Base-by-base conservation (phyloP, 192 early-diverging fungal species). In the Coemansia reversa region DNA sequence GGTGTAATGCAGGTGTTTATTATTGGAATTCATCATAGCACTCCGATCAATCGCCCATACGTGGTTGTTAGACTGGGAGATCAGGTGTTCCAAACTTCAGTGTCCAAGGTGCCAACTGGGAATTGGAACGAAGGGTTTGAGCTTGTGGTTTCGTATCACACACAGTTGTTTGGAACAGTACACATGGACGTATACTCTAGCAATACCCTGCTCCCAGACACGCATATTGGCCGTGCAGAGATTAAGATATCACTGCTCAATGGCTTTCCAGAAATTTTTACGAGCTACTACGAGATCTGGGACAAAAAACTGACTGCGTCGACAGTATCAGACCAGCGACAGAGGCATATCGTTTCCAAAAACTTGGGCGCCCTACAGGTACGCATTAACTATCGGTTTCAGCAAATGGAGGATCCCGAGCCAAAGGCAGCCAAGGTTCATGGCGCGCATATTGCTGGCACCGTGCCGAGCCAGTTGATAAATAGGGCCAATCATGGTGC, bases 241-340 rank as follows among this genome's bases (percentile, higher is more conserved):
- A 85, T 91, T 42, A 81, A 84, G 22, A 55, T 90, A 0, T 77
- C 79, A 14, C 78, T 83, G 22, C 67, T 91, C 7, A 76, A 84
- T 9, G 85, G 85, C 3, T 82, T 91, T 52, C 90, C 90, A 2
- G 82, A 85, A 42, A 77, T 84, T n/a, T 90, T 90, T 52, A 86
- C 84, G 19, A 88, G 83, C 66, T 91, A 88, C 60, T 90, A 90
- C 62, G 90, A 91, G 60, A 87, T 91, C 27, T 91, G 90, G 90
- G 88, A 91, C 66, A 82, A 84, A 58, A 88, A 84, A 55, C 70
- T 86, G 61, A 79, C 90, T 0, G 72, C 75, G 7, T 84, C 86
- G 29, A 87, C 86, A 7, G 85, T 85, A 51, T 85, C 87, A 9
- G 83, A 85, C 24, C 76, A 86, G 28, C 75, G 64, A 53, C 84